Base-by-base conservation (phyloP, 176 grass and related monocot species). In the Musa troglodytarum region DNA sequence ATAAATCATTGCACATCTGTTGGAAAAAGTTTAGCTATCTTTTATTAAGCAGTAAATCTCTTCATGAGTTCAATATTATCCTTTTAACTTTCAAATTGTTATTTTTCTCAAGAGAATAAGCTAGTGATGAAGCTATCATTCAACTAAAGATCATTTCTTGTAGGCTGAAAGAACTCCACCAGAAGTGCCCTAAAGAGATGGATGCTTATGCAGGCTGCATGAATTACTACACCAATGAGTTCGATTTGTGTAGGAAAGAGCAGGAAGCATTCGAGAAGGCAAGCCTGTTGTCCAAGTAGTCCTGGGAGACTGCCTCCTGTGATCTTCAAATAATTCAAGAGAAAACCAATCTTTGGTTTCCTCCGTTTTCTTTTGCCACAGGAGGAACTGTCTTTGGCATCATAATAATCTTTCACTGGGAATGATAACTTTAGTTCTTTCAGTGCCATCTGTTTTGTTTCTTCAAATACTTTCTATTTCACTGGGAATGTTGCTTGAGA, bases 211-310 rank as follows among this genome's bases (percentile, higher is more conserved):
- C 68, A 50, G 49, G 68, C 68, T 70, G 68, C 43, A 51, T 70
- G 68, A 51, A 20, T 50, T 70, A 70, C 29, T 70, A 70, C 68
- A 70, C 34, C 43, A 70, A 70, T 70, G 68, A 70, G 68, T 70
- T 70, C 3, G 68, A 70, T 1, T 51, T 70, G 9, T 70, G 68
- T 17, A 34, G 68, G 11, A 17, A 49, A 70, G 68, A 70, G 19
- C 49, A 70, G 68, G 68, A 50, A 70, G 68, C 68, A 70, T 70
- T 70, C 4, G 68, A 70, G 29, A 50, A 50, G 68, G 68, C 68
- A 28, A 50, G 28, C 34, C 67, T 34, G 2, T 11, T 70, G 17
- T 70, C 65, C 24, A 11, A 70, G 17, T 70, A 70, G 23, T 49
- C 65, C 66, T 50, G 20, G 8, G 29, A 19, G 26, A 43, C 19